Conservation (phyloP, 352 stramenopile genomes). For the Phytophthora chlamydospora region DNA sequence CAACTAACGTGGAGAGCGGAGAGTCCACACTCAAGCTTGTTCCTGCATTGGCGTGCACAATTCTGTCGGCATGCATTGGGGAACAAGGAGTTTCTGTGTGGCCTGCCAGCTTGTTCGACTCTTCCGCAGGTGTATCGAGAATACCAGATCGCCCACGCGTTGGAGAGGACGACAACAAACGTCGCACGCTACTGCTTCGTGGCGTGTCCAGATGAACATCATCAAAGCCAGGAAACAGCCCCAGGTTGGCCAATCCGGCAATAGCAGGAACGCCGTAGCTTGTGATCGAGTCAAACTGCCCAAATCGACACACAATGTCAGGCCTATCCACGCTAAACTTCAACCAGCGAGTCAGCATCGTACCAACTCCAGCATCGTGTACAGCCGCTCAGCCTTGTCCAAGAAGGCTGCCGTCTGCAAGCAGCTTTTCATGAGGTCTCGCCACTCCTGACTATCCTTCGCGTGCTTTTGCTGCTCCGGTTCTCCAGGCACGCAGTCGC, state of each 20-base stretch:
- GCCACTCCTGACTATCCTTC: constrained; percentile 46
- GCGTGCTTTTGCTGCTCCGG: constrained; percentile 33
- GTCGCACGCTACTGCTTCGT: constrained; percentile 44
- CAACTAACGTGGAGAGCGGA: constrained; percentile 4
- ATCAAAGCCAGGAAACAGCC: constrained; percentile 51
- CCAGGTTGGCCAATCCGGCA: constrained; percentile 62
- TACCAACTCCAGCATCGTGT: constrained; percentile 71
- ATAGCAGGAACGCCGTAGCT: constrained; percentile 67
- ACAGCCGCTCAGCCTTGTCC: constrained; percentile 59
- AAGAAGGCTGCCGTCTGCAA: constrained; percentile 48
- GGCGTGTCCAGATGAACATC: constrained; percentile 39
- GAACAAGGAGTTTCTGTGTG: not conserved
- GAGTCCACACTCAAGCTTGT: constrained; percentile 1
- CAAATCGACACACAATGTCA: constrained; percentile 7
- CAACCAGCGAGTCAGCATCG: constrained; percentile 8
- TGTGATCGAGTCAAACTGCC: constrained; percentile 70
- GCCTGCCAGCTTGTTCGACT: not conserved
- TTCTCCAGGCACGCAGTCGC: constrained; percentile 62
- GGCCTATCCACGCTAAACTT: not conserved
- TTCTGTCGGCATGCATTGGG: not conserved
- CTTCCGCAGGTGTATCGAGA: constrained; percentile 9
- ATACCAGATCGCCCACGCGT: constrained; percentile 15
- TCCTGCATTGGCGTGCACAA: not conserved
- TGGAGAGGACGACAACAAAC: constrained; percentile 41
- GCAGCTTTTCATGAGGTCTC: constrained; percentile 38